Evolutionary conservation across 176 grass and related monocot genomes (phyloP), one percentile per base, ranked within the genome.

Genomic region (Phoenix roebelenii): DNA sequence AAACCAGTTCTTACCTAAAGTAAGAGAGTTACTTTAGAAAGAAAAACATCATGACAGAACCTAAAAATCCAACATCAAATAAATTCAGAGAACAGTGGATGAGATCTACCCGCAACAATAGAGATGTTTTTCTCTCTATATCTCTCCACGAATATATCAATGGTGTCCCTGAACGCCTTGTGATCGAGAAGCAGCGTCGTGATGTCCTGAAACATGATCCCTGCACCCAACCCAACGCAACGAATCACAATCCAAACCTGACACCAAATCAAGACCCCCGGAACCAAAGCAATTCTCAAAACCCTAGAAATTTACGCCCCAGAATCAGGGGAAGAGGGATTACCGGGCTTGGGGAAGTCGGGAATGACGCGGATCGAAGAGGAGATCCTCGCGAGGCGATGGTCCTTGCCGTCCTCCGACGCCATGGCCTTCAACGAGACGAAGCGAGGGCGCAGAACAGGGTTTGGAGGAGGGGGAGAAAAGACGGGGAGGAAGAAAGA

Each of bases 161-260:
- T 98, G 6, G 87, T 85, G 51, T 98, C 84, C 50, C 70, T 80
- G 64, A 98, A 98, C 1, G 87, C 87, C 60, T 79, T 61, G 0
- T 78, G 79, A 55, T 98, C 70, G 4, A 92, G 88, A 60, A 98
- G 82, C 73, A 98, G 60, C 14, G 87, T 98, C n/a, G 87, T 98
- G 68, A 98, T 98, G 23, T 92, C 93, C 64, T 98, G 87, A 73
- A 98, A 98, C 73, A 89, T 74, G 55, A 98, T 83, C 62, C 93
- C 87, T 98, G 10, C 24, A 54, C 4, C 26, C 22, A 52, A 5
- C 18, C 54, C 58, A 3, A 48, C 18, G 2, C 66, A 18, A 3
- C 19, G 66, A 23, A 30, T 4, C 14, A 54, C 5, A 30, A 10
- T 20, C 51, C 15, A 56, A 16, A 57, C 15, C 53, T 23, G 16